Evolutionary conservation across 1,139 yeast species (phyloP), one percentile per base, ranked within the genome.

Genomic region (Pichia sp.): DNA sequence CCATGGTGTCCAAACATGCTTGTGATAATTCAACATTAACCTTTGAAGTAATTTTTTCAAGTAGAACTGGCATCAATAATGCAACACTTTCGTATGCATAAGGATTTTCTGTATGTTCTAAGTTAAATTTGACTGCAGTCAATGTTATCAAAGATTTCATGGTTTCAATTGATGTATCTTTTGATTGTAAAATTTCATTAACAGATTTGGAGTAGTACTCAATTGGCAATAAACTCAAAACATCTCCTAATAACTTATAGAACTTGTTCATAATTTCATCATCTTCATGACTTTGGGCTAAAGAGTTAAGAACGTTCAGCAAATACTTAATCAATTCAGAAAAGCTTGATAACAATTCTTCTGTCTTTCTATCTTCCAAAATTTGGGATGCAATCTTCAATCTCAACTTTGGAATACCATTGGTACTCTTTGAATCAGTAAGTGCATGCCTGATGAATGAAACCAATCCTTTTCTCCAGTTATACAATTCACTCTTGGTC

Each of bases 191-290:
- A 34, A 81, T 66, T 10, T 85, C 69, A n/a, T 75, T 61, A 32
- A 84, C 72, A 2, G 95, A 78, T 31, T 72, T 69, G 36, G 85
- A 81, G 59, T 86, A 88, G 53, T 79, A 75, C 47, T 72, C 73
- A 53, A 88, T 75, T 31, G 97, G 97, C 46, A 90, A 69, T 50
- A 87, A 68, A 48, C 79, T 79, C 52, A 90, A 66, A 52, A 82
- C 66, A 52, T 75, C 75, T 39, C 79, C 76, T 53, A 90, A 69
- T 43, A 85, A 65, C 29, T 67, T 71, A 54, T 71, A 72, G 29
- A 71, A 53, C 29, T 57, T 57, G 34, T 47, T 54, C 9, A 61
- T 49, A 40, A 65, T 54, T 43, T 56, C 61, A 34, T 55, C 62
- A 43, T 58, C 62, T 41, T 57, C 63, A 11, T 41, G 40, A 16